phyloP scores from a whole-genome alignment of 164 flowering plant genomes.

The Stephania yunnanensis region DNA sequence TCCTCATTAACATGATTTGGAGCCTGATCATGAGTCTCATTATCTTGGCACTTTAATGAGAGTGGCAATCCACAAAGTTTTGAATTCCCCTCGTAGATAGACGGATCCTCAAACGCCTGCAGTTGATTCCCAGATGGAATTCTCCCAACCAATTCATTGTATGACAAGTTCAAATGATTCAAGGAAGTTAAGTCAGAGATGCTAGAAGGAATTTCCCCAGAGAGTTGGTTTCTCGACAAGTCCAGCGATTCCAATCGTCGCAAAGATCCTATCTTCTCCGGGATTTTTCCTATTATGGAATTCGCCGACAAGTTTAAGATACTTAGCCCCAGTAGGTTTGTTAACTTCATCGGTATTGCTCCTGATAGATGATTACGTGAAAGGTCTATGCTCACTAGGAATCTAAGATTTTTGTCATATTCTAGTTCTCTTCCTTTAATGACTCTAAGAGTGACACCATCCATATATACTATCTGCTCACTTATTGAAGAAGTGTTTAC shows the following conservation, averaged over 20 bases:
- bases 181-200: too few species aligned
- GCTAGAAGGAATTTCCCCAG: too few species aligned
- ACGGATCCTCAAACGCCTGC: not conserved
- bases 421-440: too few species aligned
- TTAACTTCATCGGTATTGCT: not conserved
- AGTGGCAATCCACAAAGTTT: not conserved
- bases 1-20: not conserved
- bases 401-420: too few species aligned
- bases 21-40: not conserved
- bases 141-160: too few species aligned
- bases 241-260: conserved; percentile 3
- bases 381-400: too few species aligned
- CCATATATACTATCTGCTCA: too few species aligned
- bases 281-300: not conserved
- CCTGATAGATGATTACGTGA: too few species aligned
- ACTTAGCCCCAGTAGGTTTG: not conserved
- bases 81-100: not conserved
- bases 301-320: conserved; percentile 3
- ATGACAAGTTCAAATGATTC: too few species aligned
- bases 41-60: not conserved
- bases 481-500: not conserved
- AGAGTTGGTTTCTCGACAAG: too few species aligned
- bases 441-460: too few species aligned
- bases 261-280: not conserved
- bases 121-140: too few species aligned